Evolutionary conservation across 148 eudicot species (phyloP).

Genomic region (Rhododendron griersonianum): DNA sequence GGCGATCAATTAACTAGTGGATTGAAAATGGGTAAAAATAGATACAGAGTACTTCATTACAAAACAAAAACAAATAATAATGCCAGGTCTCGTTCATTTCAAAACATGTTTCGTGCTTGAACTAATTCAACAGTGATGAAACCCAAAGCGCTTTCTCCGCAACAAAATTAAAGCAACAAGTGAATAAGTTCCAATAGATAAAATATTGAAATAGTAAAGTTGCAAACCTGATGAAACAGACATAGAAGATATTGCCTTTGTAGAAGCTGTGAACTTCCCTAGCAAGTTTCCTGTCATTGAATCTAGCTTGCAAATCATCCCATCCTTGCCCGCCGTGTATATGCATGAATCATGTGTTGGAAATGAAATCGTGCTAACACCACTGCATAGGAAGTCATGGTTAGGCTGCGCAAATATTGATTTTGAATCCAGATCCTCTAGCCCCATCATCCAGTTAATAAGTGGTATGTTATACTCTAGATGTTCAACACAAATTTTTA

Average conservation of each 20-base stretch:
- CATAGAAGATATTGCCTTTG: conserved; percentile 74
- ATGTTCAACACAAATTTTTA: neutral
- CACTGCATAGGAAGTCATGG: conserved; percentile 42
- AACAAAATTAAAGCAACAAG: neutral
- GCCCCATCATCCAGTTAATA: neutral
- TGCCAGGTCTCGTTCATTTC: neutral
- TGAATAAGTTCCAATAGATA: neutral
- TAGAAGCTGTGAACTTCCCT: conserved; percentile 74
- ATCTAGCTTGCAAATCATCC: conserved; percentile 81
- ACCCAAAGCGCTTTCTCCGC: neutral
- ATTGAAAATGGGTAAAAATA: neutral
- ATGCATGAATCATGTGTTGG: conserved; percentile 48
- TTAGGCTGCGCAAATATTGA: neutral
- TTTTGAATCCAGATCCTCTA: neutral
- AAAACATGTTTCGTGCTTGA: neutral
- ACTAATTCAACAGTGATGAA: neutral
- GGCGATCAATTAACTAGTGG: neutral
- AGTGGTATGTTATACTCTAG: neutral
- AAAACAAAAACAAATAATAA: neutral
- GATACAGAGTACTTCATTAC: neutral
- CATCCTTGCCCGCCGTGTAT: conserved; percentile 90
- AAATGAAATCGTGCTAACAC: conserved; percentile 69
- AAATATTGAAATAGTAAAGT: neutral
- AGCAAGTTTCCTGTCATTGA: conserved; percentile 67
- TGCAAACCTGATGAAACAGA: conserved; percentile 78